Conservation (phyloP, 805 yeast species). For the Kodamaea sagamina region DNA sequence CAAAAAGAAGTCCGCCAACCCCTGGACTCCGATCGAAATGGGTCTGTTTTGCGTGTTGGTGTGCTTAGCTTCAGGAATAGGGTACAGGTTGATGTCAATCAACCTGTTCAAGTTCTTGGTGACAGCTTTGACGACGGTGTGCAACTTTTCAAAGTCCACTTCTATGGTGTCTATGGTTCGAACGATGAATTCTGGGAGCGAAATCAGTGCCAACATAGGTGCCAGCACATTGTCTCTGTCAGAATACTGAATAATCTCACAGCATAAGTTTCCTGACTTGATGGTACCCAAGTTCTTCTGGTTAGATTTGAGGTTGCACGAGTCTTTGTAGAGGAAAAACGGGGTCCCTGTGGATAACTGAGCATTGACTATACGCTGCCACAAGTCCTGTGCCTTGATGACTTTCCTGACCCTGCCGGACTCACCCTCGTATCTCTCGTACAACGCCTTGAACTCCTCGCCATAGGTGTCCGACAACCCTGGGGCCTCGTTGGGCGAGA, state of each 20-base stretch:
- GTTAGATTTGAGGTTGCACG: conserved; percentile 83
- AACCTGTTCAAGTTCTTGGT: conserved; percentile 77
- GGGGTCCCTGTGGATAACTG: conserved; percentile 98
- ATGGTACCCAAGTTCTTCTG: conserved; percentile 91
- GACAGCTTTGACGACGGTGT: conserved; percentile 73
- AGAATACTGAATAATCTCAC: conserved; percentile 92
- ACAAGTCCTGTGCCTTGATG: conserved; percentile 83
- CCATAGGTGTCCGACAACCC: conserved; percentile 85
- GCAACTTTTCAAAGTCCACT: conserved; percentile 76
- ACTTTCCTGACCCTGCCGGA: conserved; percentile 59
- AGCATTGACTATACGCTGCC: conserved; percentile 87
- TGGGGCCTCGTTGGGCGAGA: conserved; percentile 87
- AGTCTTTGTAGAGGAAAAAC: conserved; percentile 89
- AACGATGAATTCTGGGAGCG: conserved; percentile 73
- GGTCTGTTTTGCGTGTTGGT: conserved; percentile 89
- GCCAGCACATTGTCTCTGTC: conserved; percentile 93
- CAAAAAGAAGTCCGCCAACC: conserved; percentile 88
- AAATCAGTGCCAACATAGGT: conserved; percentile 90
- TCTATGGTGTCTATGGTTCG: conserved; percentile 28
- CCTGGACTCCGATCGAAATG: conserved; percentile 97
- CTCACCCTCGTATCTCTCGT: conserved; percentile 69
- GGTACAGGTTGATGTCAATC: conserved; percentile 85
- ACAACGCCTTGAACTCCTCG: conserved; percentile 73
- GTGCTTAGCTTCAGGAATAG: conserved; percentile 69
- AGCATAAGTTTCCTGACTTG: conserved; percentile 90